Base-by-base conservation (phyloP, 768 basidiomycete genomes). In the Rhodocollybia butyracea region DNA sequence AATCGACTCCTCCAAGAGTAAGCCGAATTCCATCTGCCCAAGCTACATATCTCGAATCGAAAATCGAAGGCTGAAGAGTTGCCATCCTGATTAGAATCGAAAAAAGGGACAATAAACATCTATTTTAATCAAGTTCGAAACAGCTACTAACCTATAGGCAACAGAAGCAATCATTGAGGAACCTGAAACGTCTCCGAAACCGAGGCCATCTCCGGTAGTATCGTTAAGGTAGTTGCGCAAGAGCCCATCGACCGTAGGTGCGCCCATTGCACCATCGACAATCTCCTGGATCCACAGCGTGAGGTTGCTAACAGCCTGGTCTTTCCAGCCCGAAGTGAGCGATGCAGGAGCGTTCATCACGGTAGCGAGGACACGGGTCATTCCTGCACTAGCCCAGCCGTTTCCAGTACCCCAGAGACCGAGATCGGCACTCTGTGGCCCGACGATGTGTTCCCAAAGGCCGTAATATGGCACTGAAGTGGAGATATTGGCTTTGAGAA, bases 371-470 rank as follows among this genome's bases (percentile, higher is more conserved):
- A 89, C 83, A 5, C 87, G 76, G 26, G 82, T 67, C 76, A 85
- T 84, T 1, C 88, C 88, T 1, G 80, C 81, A 1, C 85, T 85
- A 0, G 86, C 87, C 89, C 89, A 89, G 0, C 73, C 86, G 59
- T 89, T 90, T 2, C 83, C 82, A 40, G 77, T 78, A 0, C 75
- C 73, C 78, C 78, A 80, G 1, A 78, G 56, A 2, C 77, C 77
- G 0, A 68, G 61, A 47, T 80, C 78, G 21, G 56, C 32, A 42
- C 59, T 64, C n/a, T 63, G 55, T 15, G 76, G 75, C 0, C 77
- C 77, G 22, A 73, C 58, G 39, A 80, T 79, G 54, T 70, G 68
- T 5, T 57, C 56, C 69, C 54, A 52, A 17, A 55, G 19, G 17
- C 57, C 57, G n/a, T 50, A 19, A 8, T 38, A 50, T 5, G 48